Conservation (phyloP, 169 alveolate genomes). For the Cryptosporidium viatorum region DNA sequence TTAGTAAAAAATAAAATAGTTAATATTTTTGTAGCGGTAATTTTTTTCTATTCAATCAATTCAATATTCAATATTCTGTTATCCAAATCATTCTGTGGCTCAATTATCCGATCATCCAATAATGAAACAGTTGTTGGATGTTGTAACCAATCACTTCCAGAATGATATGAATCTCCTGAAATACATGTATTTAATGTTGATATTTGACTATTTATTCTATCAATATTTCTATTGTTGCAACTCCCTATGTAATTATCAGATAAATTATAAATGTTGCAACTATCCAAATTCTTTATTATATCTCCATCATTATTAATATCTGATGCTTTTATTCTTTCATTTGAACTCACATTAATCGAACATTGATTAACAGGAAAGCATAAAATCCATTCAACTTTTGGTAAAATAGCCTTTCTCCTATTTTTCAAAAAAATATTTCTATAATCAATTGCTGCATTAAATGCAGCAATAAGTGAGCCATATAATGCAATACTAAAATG, state of each 20-base stretch:
- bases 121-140: conserved; percentile 72
- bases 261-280: conserved; percentile 1
- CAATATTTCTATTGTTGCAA: conserved; percentile 27
- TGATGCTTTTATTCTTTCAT: not conserved
- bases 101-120: conserved; percentile 45
- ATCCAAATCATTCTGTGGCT: conserved; percentile 45
- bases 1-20: not conserved
- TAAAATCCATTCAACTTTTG: conserved; percentile 65
- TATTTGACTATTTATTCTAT: conserved; percentile 16
- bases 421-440: conserved; percentile 59
- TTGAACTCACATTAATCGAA: not conserved
- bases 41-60: conserved; percentile 3
- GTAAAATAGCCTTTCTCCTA: conserved; percentile 56
- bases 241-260: conserved; percentile 3
- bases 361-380: conserved; percentile 35
- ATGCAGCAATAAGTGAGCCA: conserved; percentile 69
- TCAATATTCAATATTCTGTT: conserved; percentile 30
- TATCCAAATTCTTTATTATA: not conserved
- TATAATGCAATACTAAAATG: conserved; percentile 69
- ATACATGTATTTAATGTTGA: conserved; percentile 9
- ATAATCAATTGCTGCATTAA: conserved; percentile 73
- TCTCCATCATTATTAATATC: not conserved
- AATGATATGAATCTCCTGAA: conserved; percentile 41
- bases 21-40: conserved; percentile 1
- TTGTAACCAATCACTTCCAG: conserved; percentile 59